phyloP scores from a whole-genome alignment of 2,329 filamentous ascomycete genomes.

The Talaromyces islandicus region DNA sequence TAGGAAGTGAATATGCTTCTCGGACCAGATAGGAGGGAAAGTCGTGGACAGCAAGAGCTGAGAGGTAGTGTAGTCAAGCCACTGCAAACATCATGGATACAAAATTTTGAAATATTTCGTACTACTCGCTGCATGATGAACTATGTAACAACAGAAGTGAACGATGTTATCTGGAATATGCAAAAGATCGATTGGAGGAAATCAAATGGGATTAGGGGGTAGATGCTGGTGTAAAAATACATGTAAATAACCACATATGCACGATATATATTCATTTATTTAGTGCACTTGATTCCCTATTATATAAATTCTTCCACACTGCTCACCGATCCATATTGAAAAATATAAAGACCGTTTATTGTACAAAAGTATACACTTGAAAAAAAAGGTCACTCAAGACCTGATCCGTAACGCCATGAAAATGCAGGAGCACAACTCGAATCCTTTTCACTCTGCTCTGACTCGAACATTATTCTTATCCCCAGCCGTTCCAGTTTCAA shows the following conservation, averaged over 20 bases:
- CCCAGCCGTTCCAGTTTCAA: not conserved
- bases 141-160: not conserved
- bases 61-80: too few species aligned
- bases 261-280: not conserved
- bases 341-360: not conserved
- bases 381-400: not conserved
- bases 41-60: not conserved
- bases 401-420: not conserved
- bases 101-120: not conserved
- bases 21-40: not conserved
- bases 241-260: too few species aligned
- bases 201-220: too few species aligned
- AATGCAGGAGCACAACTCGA: not conserved
- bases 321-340: not conserved
- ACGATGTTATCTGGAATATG: too few species aligned
- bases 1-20: not conserved
- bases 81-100: not conserved
- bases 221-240: too few species aligned
- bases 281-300: not conserved
- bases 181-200: too few species aligned
- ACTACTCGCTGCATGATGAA: not conserved
- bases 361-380: not conserved
- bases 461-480: not conserved
- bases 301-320: not conserved
- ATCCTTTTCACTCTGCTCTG: not conserved